A percentile compares a stretch with the other conserved stretches of the same genome.
phyloP scores from a whole-genome alignment of 108 stramenopile species.

The Cyclotella sp. region DNA sequence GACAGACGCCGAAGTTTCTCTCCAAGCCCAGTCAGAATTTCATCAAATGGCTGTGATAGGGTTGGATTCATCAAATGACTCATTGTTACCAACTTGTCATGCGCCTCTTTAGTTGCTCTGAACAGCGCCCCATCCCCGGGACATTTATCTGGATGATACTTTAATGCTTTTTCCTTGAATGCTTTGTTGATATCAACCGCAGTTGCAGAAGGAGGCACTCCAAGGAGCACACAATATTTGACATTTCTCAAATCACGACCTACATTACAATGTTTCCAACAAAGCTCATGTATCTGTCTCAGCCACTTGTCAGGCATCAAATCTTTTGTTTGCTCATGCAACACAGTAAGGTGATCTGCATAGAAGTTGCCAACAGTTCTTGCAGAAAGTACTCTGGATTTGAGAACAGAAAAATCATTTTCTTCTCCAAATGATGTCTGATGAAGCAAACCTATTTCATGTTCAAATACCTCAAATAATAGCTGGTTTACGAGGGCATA shows the following conservation, averaged over 20 bases:
- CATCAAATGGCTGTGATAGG: slow-evolving; percentile 50
- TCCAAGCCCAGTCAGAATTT: slow-evolving; percentile 31
- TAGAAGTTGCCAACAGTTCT: slow-evolving; percentile 51
- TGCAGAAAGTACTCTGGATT: slow-evolving; percentile 21
- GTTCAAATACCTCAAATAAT: slow-evolving; percentile 42
- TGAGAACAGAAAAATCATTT: slow-evolving; percentile 46
- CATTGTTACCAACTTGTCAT: slow-evolving; percentile 36
- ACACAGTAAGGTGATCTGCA: slow-evolving; percentile 50
- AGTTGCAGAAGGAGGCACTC: slow-evolving; percentile 55
- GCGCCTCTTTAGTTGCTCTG: slow-evolving; percentile 51
- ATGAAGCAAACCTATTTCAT: slow-evolving; percentile 32
- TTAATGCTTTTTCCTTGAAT: slow-evolving; percentile 37
- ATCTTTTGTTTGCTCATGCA: slow-evolving; percentile 47
- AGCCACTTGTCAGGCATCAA: slow-evolving; percentile 39
- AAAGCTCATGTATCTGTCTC: slow-evolving; percentile 33
- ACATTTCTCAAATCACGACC: slow-evolving; percentile 57
- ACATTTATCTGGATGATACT: slow-evolving; percentile 51
- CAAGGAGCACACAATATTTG: slow-evolving; percentile 52
- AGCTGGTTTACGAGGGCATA: slow-evolving; percentile 57
- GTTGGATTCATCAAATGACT: slow-evolving; percentile 2
- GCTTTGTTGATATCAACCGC: slow-evolving; percentile 55
- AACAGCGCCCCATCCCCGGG: slow-evolving; percentile 33
- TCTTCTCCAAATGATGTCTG: slow-evolving; percentile 1
- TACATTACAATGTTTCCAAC: slow-evolving; percentile 46
- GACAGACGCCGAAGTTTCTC: slow-evolving; percentile 28